Base-by-base conservation (phyloP, 1,139 yeast genomes). In the Wickerhamomyces sp. region DNA sequence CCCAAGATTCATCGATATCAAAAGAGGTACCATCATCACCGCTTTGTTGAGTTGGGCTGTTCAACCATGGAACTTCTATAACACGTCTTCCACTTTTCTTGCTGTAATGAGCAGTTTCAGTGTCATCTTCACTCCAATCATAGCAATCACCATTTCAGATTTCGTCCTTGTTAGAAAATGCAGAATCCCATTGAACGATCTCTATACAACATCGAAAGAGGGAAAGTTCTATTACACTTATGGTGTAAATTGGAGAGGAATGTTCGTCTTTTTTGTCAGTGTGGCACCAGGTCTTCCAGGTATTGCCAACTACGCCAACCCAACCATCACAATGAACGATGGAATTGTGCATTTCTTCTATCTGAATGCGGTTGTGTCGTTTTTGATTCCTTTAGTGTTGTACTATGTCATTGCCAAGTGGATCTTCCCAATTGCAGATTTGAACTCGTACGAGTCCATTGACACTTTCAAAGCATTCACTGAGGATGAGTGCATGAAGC, bases 41-140 rank as follows among this genome's bases (percentile, higher is more conserved):
- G 70, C 74, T 3, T 37, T 62, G 3, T 42, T 70, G 23, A 62
- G 70, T 17, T 61, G 70, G 57, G 65, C 69, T 26, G 55, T 64
- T 37, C 71, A 66, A 42, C 76, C 76, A 15, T 71, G 76, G 76
- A 61, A 62, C 33, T 65, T 70, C 39, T 65, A 66, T 42, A 66
- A 65, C 41, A 55, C 64, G 15, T 61, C 72, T 2, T 58, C 70
- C 6, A 57, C 65, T 9, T 69, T 71, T 45, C 52, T 67, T 31
- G 62, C 68, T 6, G 72, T 69, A 19, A 57, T 68, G 55, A 58
- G 68, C 35, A 62, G 73, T 7, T 63, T 63, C 48, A 66, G 70
- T 39, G 65, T 64, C 34, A 64, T 66, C 31, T 59, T 65, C 46
- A 66, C 68, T 17, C 74, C 73, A 31, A 61, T 66, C 42, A 64